These are phyloP conservation scores for Lupinus albus DNA, from an alignment of 306 rosid genomes.

Conservation along the genomic window DNA sequence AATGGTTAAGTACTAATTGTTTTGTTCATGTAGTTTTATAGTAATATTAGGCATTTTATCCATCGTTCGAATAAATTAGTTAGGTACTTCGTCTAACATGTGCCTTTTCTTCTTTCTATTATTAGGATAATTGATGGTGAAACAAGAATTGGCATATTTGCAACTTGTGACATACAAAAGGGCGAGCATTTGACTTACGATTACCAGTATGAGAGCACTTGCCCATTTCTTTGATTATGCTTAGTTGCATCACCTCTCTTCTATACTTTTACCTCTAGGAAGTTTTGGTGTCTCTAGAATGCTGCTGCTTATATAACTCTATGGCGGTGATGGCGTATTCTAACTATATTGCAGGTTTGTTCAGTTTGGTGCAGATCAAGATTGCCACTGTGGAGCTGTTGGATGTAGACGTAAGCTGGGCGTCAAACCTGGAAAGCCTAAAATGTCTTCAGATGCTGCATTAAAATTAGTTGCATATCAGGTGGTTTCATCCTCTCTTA, in stretches of 20 bases:
- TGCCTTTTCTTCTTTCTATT: slow-evolving; percentile 11
- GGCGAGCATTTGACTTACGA: slow-evolving; percentile 96
- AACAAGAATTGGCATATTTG: slow-evolving; percentile 93
- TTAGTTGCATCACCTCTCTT: slow-evolving; percentile 21
- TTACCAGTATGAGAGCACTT: slow-evolving; percentile 75
- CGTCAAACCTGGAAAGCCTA: slow-evolving; percentile 78
- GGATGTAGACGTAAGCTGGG: slow-evolving; percentile 86
- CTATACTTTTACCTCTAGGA: not conserved
- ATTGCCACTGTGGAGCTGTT: slow-evolving; percentile 91
- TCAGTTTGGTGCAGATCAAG: slow-evolving; percentile 99
- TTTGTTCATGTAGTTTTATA: slow-evolving; percentile 35
- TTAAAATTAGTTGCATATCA: slow-evolving; percentile 80
- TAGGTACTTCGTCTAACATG: slow-evolving; percentile 35
- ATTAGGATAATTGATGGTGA: slow-evolving; percentile 92
- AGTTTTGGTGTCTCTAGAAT: slow-evolving; percentile 10
- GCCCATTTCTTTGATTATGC: slow-evolving; percentile 37
- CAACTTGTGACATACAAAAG: slow-evolving; percentile 67
- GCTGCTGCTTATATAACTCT: slow-evolving; percentile 12
- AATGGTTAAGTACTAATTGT: slow-evolving; percentile 66
- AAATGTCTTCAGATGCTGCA: slow-evolving; percentile 84
- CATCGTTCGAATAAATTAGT: slow-evolving; percentile 13
- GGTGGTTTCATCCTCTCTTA: slow-evolving; percentile 71
- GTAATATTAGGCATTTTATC: slow-evolving; percentile 17
- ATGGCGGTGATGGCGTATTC: slow-evolving; percentile 41
- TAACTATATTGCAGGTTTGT: slow-evolving; percentile 89